Percentiles rank a stretch among this genome's conserved stretches.
Evolutionary conservation across 179 eudicot species (phyloP).

Genomic region (Beta corolliflora): DNA sequence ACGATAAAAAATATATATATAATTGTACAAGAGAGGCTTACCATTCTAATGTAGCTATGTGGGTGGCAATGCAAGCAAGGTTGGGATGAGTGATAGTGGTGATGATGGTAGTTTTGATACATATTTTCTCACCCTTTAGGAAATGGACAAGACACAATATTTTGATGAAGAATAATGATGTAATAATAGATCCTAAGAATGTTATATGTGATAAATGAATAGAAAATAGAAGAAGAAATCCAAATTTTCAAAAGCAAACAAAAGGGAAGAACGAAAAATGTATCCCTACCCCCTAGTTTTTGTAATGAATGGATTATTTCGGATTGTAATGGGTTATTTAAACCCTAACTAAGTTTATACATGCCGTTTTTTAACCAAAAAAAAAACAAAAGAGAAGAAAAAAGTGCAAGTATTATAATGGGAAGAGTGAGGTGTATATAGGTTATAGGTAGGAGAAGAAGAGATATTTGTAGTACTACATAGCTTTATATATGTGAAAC

Average conservation of each 20-base stretch:
- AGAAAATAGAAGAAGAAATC: background rate
- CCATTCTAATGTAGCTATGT: constrained; percentile 48
- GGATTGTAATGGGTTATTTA: too few species aligned
- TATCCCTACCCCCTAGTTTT: too few species aligned
- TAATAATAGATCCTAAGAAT: constrained; percentile 2
- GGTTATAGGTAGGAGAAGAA: background rate
- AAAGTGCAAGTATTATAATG: constrained; percentile 29
- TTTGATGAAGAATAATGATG: background rate
- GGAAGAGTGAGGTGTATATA: background rate
- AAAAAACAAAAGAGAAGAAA: constrained; percentile 15
- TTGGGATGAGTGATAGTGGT: constrained; percentile 18
- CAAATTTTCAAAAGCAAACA: constrained; percentile 25
- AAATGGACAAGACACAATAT: constrained; percentile 25
- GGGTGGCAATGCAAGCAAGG: constrained; percentile 91
- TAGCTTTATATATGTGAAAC: background rate
- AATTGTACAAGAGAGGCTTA: background rate
- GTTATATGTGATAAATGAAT: background rate
- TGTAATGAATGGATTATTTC: too few species aligned
- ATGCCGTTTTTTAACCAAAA: too few species aligned
- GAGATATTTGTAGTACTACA: constrained; percentile 4
- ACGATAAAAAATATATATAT: background rate
- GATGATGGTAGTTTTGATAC: constrained; percentile 28
- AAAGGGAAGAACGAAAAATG: too few species aligned
- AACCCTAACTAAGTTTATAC: too few species aligned
- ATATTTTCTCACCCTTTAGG: background rate